These are phyloP conservation scores for Phytopythium ostracodes DNA, from an alignment of 352 stramenopile species.

Conservation along the genomic window DNA sequence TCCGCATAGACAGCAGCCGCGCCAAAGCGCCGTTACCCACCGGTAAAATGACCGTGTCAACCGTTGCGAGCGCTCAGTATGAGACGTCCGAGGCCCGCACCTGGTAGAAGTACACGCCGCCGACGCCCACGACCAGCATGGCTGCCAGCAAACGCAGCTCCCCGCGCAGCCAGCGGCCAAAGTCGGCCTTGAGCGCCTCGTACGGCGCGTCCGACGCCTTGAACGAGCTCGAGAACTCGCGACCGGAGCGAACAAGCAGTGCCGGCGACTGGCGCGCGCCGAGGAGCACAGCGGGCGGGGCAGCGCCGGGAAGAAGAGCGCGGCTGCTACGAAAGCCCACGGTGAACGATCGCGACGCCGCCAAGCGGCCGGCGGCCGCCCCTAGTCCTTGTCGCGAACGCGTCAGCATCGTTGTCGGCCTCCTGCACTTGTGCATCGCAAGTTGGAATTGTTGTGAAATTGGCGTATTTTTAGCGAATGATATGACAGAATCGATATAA, in stretches of 20 bases:
- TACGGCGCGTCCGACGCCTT: slow-evolving; percentile 21
- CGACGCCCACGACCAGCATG: slow-evolving; percentile 40
- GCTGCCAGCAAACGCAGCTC: slow-evolving; percentile 42
- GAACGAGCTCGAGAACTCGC: slow-evolving; percentile 9
- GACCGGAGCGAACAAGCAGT: background rate
- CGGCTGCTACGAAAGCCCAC: background rate
- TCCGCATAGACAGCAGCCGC: background rate
- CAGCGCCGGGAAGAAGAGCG: background rate
- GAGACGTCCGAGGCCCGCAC: slow-evolving; percentile 13
- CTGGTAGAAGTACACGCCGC: slow-evolving; percentile 67
- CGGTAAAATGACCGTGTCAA: no score
- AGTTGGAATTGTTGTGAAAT: background rate
- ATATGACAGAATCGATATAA: no score
- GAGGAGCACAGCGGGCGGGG: background rate
- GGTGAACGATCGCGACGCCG: background rate
- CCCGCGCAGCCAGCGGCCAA: slow-evolving; percentile 51
- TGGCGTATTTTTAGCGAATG: background rate
- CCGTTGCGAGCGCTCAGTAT: no score
- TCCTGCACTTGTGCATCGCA: no score
- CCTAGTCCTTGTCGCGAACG: background rate
- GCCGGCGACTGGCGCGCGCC: background rate
- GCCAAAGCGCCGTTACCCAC: background rate
- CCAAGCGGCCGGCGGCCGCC: background rate
- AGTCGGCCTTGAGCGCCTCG: slow-evolving; percentile 58
- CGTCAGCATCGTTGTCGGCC: background rate